Percentiles rank a stretch among this genome's conserved stretches.
Conservation (phyloP, 2,329 filamentous ascomycete species). For the Alternaria ethzedia region DNA sequence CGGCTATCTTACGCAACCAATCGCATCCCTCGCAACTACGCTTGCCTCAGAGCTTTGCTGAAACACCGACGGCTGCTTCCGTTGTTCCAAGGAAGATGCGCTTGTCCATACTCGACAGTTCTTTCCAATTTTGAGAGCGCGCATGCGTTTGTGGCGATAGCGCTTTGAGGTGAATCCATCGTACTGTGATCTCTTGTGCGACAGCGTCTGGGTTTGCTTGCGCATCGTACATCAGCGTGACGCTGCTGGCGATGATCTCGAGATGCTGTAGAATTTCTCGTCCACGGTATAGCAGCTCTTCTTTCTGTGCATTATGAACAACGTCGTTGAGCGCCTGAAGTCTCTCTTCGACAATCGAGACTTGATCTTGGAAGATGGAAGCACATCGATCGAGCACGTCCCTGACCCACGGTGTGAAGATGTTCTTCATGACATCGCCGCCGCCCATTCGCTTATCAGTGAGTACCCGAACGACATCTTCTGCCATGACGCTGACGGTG, state of each 20-base stretch:
- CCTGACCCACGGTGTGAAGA: conserved; percentile 28
- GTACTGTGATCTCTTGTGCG: conserved; percentile 43
- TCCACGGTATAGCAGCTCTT: conserved; percentile 34
- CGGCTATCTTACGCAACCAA: not conserved
- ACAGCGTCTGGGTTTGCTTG: conserved; percentile 39
- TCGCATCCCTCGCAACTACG: not conserved
- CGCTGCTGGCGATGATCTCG: conserved; percentile 45
- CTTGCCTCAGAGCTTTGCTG: conserved; percentile 13
- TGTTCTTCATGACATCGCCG: conserved; percentile 27
- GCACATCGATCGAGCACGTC: conserved; percentile 15
- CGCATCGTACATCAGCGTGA: conserved; percentile 49
- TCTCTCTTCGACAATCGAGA: conserved; percentile 10
- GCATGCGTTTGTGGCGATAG: not conserved
- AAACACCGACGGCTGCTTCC: not conserved
- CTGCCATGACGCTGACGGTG: conserved; percentile 73
- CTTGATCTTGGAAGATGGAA: conserved; percentile 12
- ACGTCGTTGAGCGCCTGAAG: conserved; percentile 16
- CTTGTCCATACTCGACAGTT: conserved; percentile 20
- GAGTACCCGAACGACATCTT: conserved; percentile 57
- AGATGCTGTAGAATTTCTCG: conserved; percentile 36
- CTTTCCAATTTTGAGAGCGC: conserved; percentile 5
- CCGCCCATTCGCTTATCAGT: conserved; percentile 38
- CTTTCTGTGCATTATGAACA: conserved; percentile 15
- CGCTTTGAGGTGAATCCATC: conserved; percentile 38
- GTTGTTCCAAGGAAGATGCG: conserved; percentile 24